phyloP scores from a whole-genome alignment of 2,329 filamentous ascomycete species.

The Thelonectria blattea region DNA sequence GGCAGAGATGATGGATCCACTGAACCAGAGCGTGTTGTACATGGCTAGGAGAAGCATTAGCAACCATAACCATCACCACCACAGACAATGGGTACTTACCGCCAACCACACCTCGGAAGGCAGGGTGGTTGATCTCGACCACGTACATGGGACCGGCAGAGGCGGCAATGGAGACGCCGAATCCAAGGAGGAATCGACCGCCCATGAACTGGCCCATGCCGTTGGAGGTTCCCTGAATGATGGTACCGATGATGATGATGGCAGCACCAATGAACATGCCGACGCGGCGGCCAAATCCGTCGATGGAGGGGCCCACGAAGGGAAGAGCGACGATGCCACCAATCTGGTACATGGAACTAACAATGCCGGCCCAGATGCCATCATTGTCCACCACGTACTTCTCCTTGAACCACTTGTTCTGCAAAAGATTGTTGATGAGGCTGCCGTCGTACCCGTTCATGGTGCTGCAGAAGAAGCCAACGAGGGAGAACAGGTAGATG shows the following conservation, averaged over 20 bases:
- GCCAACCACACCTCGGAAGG: conserved; percentile 51
- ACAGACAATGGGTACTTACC: conserved; percentile 28
- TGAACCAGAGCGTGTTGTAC: conserved; percentile 53
- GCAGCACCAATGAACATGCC: conserved; percentile 44
- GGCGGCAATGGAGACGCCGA: conserved; percentile 51
- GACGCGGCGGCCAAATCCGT: conserved; percentile 54
- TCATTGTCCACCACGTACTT: conserved; percentile 49
- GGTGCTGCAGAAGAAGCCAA: conserved; percentile 56
- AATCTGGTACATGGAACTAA: conserved; percentile 59
- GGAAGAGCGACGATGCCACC: conserved; percentile 55
- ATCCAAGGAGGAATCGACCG: conserved; percentile 67
- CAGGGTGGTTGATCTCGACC: conserved; percentile 54
- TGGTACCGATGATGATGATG: conserved; percentile 52
- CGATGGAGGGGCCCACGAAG: conserved; percentile 52
- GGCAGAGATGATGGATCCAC: conserved; percentile 57
- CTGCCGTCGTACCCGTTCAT: conserved; percentile 28
- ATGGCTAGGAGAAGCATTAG: conserved; percentile 27
- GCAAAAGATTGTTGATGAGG: conserved; percentile 50
- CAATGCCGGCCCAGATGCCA: conserved; percentile 56
- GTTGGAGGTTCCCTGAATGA: conserved; percentile 52
- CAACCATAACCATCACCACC: not conserved
- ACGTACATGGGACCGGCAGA: conserved; percentile 55
- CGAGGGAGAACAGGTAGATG: conserved; percentile 52
- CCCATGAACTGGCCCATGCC: conserved; percentile 53
- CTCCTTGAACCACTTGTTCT: conserved; percentile 49